These are phyloP conservation scores for Elsinoe fawcettii DNA, from an alignment of 2,329 filamentous ascomycete species.

Conservation along the genomic window DNA sequence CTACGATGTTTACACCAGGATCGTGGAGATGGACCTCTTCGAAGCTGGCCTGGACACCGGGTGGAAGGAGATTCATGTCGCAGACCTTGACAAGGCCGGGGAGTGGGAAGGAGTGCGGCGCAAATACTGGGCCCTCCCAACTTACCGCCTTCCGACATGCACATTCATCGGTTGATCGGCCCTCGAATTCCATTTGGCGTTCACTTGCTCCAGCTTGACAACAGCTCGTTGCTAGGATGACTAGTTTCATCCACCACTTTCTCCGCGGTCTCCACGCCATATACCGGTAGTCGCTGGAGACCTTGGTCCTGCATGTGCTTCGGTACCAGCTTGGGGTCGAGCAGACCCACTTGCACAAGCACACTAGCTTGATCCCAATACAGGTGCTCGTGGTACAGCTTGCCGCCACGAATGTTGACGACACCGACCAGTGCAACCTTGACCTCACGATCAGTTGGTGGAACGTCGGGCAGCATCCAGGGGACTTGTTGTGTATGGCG, in stretches of 20 bases:
- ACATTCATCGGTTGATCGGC: constrained; percentile 57
- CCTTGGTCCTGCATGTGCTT: constrained; percentile 23
- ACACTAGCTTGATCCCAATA: constrained; percentile 56
- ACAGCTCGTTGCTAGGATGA: constrained; percentile 35
- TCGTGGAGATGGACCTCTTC: constrained; percentile 81
- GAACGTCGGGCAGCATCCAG: constrained; percentile 51
- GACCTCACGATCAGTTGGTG: constrained; percentile 48
- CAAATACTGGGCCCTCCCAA: constrained; percentile 81
- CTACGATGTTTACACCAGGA: constrained; percentile 89
- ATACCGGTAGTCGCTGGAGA: constrained; percentile 35
- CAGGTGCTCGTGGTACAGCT: constrained; percentile 48
- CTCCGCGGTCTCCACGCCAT: constrained; percentile 34
- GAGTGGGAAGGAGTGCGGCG: constrained; percentile 86
- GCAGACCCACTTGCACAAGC: constrained; percentile 47
- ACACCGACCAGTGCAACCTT: constrained; percentile 50
- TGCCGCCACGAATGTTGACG: constrained; percentile 46
- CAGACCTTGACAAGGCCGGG: constrained; percentile 59
- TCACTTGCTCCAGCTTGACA: constrained; percentile 28
- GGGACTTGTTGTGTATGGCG: constrained; percentile 49
- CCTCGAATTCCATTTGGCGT: neutral
- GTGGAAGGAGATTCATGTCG: constrained; percentile 71
- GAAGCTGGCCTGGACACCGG: constrained; percentile 86
- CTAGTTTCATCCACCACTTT: constrained; percentile 36
- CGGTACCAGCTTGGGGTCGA: constrained; percentile 48
- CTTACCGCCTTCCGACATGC: constrained; percentile 67